A percentile compares a stretch with the other conserved stretches of the same genome.
Evolutionary conservation across 768 basidiomycete species (phyloP).

Genomic region (Cubamyces lactineus): DNA sequence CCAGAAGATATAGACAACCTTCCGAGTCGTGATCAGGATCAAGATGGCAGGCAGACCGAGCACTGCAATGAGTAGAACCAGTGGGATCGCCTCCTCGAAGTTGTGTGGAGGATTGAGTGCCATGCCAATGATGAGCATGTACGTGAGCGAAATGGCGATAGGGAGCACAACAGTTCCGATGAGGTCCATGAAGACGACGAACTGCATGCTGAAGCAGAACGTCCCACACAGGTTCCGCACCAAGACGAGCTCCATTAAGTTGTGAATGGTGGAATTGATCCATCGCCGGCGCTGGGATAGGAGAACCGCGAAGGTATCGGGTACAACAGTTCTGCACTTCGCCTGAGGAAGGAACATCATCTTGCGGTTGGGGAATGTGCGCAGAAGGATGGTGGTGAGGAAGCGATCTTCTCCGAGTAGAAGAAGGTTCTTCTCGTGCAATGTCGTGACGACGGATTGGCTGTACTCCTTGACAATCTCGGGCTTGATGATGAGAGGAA

Average conservation of each 20-base stretch:
- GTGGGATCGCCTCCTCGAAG: constrained; percentile 93
- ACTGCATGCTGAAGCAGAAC: constrained; percentile 99
- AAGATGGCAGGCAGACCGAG: constrained; percentile 92
- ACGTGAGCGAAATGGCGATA: constrained; percentile 90
- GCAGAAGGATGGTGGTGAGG: constrained; percentile 92
- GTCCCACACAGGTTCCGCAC: constrained; percentile 98
- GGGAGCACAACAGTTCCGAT: constrained; percentile 91
- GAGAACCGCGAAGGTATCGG: constrained; percentile 91
- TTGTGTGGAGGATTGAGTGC: constrained; percentile 77
- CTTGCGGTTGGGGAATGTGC: constrained; percentile 97
- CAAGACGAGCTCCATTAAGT: constrained; percentile 97
- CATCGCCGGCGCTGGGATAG: constrained; percentile 97
- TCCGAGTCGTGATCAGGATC: constrained; percentile 92
- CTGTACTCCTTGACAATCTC: constrained; percentile 98
- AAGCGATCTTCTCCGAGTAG: constrained; percentile 99
- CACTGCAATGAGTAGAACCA: constrained; percentile 86
- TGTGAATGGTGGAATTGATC: constrained; percentile 99
- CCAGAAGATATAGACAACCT: constrained; percentile 97
- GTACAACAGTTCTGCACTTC: constrained; percentile 91
- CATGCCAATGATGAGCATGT: constrained; percentile 82
- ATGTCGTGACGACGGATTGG: constrained; percentile 88
- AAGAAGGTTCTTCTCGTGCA: constrained; percentile 97
- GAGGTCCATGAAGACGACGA: constrained; percentile 97
- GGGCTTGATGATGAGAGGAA: constrained; percentile 94
- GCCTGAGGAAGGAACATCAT: constrained; percentile 99